These are phyloP conservation scores for Neonectria coccinea DNA, from an alignment of 2,329 filamentous ascomycete species.

Conservation along the genomic window DNA sequence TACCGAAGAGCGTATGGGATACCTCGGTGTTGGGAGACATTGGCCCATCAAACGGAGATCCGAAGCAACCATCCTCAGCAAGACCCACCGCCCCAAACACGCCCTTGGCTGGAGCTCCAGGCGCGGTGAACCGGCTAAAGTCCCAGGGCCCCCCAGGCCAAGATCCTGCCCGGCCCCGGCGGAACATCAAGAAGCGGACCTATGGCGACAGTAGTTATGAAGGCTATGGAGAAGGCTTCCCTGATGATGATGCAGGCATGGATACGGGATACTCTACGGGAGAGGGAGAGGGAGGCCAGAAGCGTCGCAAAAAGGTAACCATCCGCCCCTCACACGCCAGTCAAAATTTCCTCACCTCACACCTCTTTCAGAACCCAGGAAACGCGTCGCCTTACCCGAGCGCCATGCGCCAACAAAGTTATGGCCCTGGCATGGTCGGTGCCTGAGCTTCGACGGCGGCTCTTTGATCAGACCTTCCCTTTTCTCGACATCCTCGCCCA, in stretches of 20 bases:
- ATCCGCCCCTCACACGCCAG: background rate
- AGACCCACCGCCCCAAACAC: slow-evolving; percentile 66
- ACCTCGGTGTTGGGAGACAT: slow-evolving; percentile 69
- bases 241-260: slow-evolving; percentile 71
- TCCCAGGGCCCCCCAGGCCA: slow-evolving; percentile 53
- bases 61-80: slow-evolving; percentile 56
- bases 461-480: slow-evolving; percentile 5
- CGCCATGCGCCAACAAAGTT: slow-evolving; percentile 63
- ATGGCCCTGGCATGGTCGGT: slow-evolving; percentile 69
- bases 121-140: slow-evolving; percentile 54
- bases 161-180: slow-evolving; percentile 68
- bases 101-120: slow-evolving; percentile 54
- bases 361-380: slow-evolving; percentile 58
- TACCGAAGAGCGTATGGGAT: slow-evolving; percentile 68
- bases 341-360: slow-evolving; percentile 54
- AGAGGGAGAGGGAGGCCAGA: slow-evolving; percentile 74
- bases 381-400: slow-evolving; percentile 57
- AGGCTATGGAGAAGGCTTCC: slow-evolving; percentile 78
- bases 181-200: slow-evolving; percentile 77
- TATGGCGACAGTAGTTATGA: slow-evolving; percentile 81
- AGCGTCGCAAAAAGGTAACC: slow-evolving; percentile 74
- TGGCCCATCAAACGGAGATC: slow-evolving; percentile 55
- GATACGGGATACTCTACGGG: slow-evolving; percentile 77
- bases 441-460: slow-evolving; percentile 55
- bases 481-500: slow-evolving; percentile 13